Conservation (phyloP, 2,329 filamentous ascomycete genomes). For the Hypoxylon sp. region DNA sequence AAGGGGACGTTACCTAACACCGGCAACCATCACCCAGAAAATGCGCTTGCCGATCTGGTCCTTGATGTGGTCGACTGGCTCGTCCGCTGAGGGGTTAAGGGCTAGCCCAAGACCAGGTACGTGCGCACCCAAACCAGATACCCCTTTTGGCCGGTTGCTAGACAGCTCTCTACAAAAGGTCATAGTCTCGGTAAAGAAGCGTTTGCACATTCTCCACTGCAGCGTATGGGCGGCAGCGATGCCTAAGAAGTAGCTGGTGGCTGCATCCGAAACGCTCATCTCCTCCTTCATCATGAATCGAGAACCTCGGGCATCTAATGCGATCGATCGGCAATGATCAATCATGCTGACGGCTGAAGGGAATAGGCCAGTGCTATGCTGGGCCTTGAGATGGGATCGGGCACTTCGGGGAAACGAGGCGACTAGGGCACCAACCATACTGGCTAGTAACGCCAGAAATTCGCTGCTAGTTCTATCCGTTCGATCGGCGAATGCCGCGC, state of each 20-base stretch:
- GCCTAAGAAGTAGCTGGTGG: conserved; percentile 82
- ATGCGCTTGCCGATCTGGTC: conserved; percentile 82
- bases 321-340: conserved; percentile 78
- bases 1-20: conserved; percentile 70
- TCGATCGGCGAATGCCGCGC: conserved; percentile 75
- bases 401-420: conserved; percentile 83
- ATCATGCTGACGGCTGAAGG: conserved; percentile 79
- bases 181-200: conserved; percentile 81
- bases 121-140: conserved; percentile 30
- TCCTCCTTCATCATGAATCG: conserved; percentile 62
- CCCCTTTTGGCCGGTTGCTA: conserved; percentile 70
- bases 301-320: conserved; percentile 75
- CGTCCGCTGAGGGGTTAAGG: conserved; percentile 58
- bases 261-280: conserved; percentile 74
- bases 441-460: conserved; percentile 79
- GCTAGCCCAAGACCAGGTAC: conserved; percentile 55
- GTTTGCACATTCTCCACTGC: conserved; percentile 75
- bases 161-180: conserved; percentile 78
- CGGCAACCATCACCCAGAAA: conserved; percentile 87
- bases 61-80: conserved; percentile 77
- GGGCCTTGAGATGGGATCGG: conserved; percentile 76
- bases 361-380: conserved; percentile 75
- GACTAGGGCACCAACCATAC: conserved; percentile 81
- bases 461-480: conserved; percentile 76
- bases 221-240: conserved; percentile 77